Percentiles rank a stretch among this genome's conserved stretches.
phyloP scores from a whole-genome alignment of 2,329 filamentous ascomycete species.

The Trichophyton rubrum region DNA sequence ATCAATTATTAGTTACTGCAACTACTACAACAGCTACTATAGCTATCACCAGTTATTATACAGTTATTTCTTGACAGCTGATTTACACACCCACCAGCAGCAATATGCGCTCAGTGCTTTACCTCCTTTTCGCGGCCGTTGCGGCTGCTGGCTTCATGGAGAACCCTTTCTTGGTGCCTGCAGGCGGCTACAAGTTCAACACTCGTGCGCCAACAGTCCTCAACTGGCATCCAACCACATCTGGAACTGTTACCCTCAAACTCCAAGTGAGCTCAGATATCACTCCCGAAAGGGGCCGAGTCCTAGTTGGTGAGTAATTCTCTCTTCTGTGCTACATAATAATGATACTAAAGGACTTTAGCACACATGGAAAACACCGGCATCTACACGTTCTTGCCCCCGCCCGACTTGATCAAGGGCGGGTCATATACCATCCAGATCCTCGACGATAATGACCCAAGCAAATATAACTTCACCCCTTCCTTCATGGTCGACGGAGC shows the following conservation, averaged over 20 bases:
- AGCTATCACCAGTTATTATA: too few species aligned
- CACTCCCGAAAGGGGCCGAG: constrained; percentile 30
- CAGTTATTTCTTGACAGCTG: too few species aligned
- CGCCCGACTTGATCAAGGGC: constrained; percentile 29
- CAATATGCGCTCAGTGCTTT: constrained; percentile 13
- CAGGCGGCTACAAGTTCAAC: constrained; percentile 31
- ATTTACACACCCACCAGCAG: too few species aligned
- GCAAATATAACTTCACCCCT: constrained; percentile 40
- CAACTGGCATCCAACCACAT: constrained; percentile 39
- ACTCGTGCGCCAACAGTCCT: constrained; percentile 37
- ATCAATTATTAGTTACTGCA: background rate
- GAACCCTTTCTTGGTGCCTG: constrained; percentile 40
- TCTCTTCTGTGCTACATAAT: background rate
- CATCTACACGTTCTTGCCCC: constrained; percentile 38
- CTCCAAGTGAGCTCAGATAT: constrained; percentile 34
- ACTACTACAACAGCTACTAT: background rate
- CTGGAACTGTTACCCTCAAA: constrained; percentile 40
- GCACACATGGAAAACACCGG: constrained; percentile 39
- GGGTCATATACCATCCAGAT: constrained; percentile 44
- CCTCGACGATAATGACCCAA: constrained; percentile 34
- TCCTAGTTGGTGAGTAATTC: constrained; percentile 32
- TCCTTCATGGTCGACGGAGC: constrained; percentile 39
- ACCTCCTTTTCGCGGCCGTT: constrained; percentile 33
- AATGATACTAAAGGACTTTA: constrained; percentile 15
- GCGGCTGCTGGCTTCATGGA: constrained; percentile 27